A percentile compares a stretch with the other conserved stretches of the same genome.
phyloP scores from a whole-genome alignment of 768 basidiomycete genomes.

The Neoboletus subvelutipes region DNA sequence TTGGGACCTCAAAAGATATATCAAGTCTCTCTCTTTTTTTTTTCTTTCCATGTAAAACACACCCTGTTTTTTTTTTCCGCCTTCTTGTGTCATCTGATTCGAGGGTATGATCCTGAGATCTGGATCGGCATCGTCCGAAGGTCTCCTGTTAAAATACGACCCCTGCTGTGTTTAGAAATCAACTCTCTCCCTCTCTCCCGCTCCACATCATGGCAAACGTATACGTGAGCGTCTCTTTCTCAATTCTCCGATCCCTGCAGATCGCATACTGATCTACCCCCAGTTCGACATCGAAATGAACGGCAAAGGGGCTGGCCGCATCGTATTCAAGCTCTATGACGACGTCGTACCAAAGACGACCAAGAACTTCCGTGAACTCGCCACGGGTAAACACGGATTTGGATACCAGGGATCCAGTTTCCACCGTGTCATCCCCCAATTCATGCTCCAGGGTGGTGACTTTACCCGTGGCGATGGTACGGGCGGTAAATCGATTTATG shows the following conservation, averaged over 20 bases:
- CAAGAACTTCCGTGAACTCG: constrained; percentile 86
- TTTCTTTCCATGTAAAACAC: constrained; percentile 1
- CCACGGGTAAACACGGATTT: constrained; percentile 70
- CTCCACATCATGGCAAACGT: constrained; percentile 25
- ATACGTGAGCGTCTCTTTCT: constrained; percentile 9
- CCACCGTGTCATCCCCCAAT: constrained; percentile 82
- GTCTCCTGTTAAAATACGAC: constrained; percentile 5
- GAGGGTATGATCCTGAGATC: constrained; percentile 7
- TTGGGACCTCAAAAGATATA: not conserved
- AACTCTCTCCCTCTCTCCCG: not conserved
- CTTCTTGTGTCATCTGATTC: not conserved
- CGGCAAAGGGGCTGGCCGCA: constrained; percentile 44
- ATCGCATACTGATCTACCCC: not conserved
- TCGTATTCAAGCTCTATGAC: constrained; percentile 87
- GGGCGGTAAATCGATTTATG: constrained; percentile 77
- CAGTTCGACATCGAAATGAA: constrained; percentile 69
- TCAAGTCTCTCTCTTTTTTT: not conserved
- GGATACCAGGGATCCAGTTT: constrained; percentile 70
- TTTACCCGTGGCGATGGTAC: constrained; percentile 71
- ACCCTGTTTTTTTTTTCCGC: not conserved
- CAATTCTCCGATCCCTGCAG: not conserved
- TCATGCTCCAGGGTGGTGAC: constrained; percentile 92
- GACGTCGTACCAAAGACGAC: constrained; percentile 72
- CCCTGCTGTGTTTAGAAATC: not conserved
- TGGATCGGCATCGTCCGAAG: constrained; percentile 15